Base-by-base conservation (phyloP, 768 basidiomycete genomes). In the Macrolepiota albuminosa region DNA sequence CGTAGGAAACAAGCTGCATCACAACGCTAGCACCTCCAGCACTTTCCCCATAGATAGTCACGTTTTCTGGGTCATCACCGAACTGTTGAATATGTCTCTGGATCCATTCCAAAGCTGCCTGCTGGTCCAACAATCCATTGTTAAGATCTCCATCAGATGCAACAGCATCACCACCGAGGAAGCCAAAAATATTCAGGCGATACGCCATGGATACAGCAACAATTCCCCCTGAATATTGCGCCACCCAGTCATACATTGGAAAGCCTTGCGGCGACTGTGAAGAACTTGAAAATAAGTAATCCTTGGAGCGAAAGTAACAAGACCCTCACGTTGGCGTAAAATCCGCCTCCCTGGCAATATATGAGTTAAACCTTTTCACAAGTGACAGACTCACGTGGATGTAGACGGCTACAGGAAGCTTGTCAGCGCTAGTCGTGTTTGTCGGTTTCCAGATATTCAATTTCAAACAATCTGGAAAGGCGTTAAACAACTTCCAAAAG, bases 201-300 rank as follows among this genome's bases (percentile, higher is more conserved):
- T 74, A 74, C 2, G 69, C 67, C 46, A 76, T 66, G 33, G 72
- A 72, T 4, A 77, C 76, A 10, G 62, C 72, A 9, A 76, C 63
- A 31, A 78, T 66, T 3, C 71, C 68, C 0, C 60, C 64, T 6
- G 67, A 68, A 56, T 76, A 67, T 60, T 78, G 77, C 6, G 73
- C 70, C 5, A 81, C 78, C 81, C 79, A 78, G 57, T 79, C 76
- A 60, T 78, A 75, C 61, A 80, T 64, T 1, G 80, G 80, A 60
- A 80, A 81, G 7, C 78, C 78, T 70, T 77, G 75, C 8, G 79
- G 75, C 14, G 78, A 72, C 77, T 79, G 33, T 21, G 6, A 24
- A 13, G 6, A 21, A 40, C 24, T 21, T 29, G 6, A 54, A 40
- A 18, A 11, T 42, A n/a, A 42, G 54, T 33, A 1, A 21, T 14